Evolutionary conservation across 495 filamentous ascomycete species (phyloP).

Genomic region (Penicillium dipodomyicola): DNA sequence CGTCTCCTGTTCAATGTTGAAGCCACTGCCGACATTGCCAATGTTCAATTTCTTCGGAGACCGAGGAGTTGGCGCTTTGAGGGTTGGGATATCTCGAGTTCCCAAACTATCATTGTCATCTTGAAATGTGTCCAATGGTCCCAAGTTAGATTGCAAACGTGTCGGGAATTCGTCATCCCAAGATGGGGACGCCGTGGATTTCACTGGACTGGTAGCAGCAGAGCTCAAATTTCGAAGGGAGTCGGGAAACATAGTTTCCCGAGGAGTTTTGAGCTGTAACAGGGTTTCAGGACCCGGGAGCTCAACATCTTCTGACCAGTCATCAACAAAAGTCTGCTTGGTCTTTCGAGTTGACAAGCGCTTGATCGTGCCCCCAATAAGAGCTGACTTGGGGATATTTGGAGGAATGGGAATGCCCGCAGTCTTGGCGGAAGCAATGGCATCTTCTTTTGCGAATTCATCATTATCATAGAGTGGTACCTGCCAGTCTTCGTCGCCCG

Average conservation of each 20-base stretch:
- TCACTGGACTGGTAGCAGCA: conserved; percentile 41
- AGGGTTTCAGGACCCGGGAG: conserved; percentile 60
- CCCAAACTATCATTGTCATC: conserved; percentile 61
- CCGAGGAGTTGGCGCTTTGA: conserved; percentile 63
- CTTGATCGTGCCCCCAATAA: conserved; percentile 93
- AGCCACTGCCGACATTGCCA: neutral
- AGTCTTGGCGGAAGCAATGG: conserved; percentile 79
- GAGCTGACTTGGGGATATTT: conserved; percentile 88
- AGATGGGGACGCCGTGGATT: conserved; percentile 33
- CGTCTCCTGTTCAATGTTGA: conserved; percentile 40
- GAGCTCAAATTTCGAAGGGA: conserved; percentile 61
- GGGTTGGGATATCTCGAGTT: conserved; percentile 63
- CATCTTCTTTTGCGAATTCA: conserved; percentile 73
- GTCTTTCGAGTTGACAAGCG: conserved; percentile 78
- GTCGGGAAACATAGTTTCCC: conserved; percentile 63
- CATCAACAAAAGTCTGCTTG: conserved; percentile 73
- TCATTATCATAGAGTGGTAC: conserved; percentile 75
- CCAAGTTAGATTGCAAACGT: conserved; percentile 26
- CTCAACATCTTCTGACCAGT: conserved; percentile 91
- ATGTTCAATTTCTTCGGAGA: conserved; percentile 47
- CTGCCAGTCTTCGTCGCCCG: conserved; percentile 81
- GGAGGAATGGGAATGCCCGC: conserved; percentile 90
- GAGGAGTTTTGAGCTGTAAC: conserved; percentile 62
- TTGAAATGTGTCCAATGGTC: conserved; percentile 56
- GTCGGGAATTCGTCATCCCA: conserved; percentile 32